These are phyloP conservation scores for Ustilago hordei DNA, from an alignment of 1,284 basidiomycete species.

Conservation along the genomic window DNA sequence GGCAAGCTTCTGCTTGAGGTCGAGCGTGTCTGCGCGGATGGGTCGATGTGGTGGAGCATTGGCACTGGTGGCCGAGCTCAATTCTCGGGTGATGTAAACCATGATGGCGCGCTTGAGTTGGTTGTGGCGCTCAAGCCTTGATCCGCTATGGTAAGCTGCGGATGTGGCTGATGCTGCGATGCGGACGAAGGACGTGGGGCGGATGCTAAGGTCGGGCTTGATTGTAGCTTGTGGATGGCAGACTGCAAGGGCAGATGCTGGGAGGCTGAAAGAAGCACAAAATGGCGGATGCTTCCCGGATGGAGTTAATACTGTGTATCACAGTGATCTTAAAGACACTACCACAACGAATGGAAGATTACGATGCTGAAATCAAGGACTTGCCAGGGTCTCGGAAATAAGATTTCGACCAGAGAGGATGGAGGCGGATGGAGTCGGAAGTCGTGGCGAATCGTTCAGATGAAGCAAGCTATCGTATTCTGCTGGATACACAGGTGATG, in stretches of 20 bases:
- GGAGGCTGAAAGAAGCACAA: not conserved
- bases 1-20: conserved; percentile 63
- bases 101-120: conserved; percentile 32
- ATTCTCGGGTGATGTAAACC: conserved; percentile 36
- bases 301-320: not conserved
- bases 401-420: not conserved
- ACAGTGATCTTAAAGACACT: not conserved
- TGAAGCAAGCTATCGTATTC: conserved; percentile 6
- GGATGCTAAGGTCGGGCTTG: not conserved
- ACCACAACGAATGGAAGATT: not conserved
- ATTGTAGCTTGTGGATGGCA: not conserved
- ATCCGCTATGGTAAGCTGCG: conserved; percentile 4
- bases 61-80: conserved; percentile 39
- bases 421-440: not conserved
- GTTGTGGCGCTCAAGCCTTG: conserved; percentile 26
- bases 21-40: conserved; percentile 61
- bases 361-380: not conserved
- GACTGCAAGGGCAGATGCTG: not conserved
- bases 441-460: not conserved
- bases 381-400: conserved; percentile 1
- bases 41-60: conserved; percentile 42
- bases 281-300: not conserved
- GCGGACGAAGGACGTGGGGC: not conserved
- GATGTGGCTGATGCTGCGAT: not conserved
- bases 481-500: not conserved